Conservation (phyloP, 208 protist species). For the Borovskyia barvae region DNA sequence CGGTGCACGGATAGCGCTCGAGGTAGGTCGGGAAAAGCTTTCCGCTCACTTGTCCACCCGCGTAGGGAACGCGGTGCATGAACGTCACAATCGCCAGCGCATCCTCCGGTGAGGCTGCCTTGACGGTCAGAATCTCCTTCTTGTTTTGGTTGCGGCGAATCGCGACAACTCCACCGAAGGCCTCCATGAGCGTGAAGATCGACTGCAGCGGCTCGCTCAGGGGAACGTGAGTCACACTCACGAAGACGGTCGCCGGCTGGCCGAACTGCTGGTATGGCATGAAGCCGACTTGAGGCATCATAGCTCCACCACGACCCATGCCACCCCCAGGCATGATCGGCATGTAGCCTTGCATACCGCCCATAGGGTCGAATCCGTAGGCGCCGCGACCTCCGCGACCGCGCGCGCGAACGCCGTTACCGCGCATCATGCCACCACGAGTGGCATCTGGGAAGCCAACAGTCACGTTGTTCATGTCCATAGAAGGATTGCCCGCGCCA, state of each 20-base stretch:
- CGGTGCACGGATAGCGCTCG: conserved; percentile 83
- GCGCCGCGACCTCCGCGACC: conserved; percentile 29
- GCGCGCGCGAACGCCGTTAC: conserved; percentile 27
- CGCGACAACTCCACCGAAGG: conserved; percentile 78
- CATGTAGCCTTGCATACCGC: conserved; percentile 6
- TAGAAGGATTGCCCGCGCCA: conserved; percentile 17
- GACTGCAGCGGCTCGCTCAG: conserved; percentile 75
- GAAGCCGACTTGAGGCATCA: conserved; percentile 38
- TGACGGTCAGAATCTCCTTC: conserved; percentile 85
- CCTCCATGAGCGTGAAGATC: conserved; percentile 84
- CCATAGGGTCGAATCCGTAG: conserved; percentile 46
- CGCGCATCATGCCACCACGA: conserved; percentile 16
- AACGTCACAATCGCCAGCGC: conserved; percentile 69
- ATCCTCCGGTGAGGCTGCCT: conserved; percentile 79
- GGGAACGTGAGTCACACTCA: conserved; percentile 78
- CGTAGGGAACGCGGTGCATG: conserved; percentile 78
- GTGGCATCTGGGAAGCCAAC: conserved; percentile 12
- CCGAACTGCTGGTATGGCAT: conserved; percentile 26
- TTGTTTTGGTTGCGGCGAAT: conserved; percentile 90
- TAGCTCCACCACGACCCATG: conserved; percentile 27
- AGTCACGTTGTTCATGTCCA: conserved; percentile 23
- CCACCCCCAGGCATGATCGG: conserved; percentile 13
- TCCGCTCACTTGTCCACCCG: conserved; percentile 77
- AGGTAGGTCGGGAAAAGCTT: conserved; percentile 85
- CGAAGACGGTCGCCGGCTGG: conserved; percentile 59